These are phyloP conservation scores for Diutina scorzettiae DNA, from an alignment of 1,139 yeast genomes.

Conservation along the genomic window DNA sequence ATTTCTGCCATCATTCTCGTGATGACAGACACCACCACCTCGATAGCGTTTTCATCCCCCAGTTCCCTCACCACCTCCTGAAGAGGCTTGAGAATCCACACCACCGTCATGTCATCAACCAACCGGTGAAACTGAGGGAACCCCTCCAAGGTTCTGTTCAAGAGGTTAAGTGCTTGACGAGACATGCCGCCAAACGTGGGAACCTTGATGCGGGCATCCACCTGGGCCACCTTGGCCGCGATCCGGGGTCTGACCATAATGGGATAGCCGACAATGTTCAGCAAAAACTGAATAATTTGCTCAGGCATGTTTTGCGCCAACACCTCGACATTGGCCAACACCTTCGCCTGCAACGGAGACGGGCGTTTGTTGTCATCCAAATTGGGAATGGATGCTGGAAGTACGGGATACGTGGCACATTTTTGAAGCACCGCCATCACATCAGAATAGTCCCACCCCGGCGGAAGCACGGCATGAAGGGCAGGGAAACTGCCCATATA, in stretches of 20 bases:
- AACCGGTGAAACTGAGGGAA: neutral
- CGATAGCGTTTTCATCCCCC: neutral
- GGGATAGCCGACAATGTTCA: slow-evolving; percentile 42
- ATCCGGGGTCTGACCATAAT: slow-evolving; percentile 48
- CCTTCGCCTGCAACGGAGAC: slow-evolving; percentile 41
- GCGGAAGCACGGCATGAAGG: slow-evolving; percentile 25
- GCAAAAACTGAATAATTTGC: slow-evolving; percentile 38
- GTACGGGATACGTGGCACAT: slow-evolving; percentile 56
- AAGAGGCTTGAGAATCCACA: neutral
- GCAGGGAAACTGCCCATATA: slow-evolving; percentile 39
- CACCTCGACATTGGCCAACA: slow-evolving; percentile 30
- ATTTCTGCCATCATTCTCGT: neutral
- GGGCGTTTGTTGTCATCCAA: slow-evolving; percentile 34
- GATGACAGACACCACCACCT: neutral
- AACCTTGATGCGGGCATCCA: slow-evolving; percentile 26
- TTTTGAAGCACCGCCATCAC: slow-evolving; percentile 39
- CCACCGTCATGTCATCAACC: neutral
- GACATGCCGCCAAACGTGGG: slow-evolving; percentile 65
- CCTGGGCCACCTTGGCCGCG: slow-evolving; percentile 19
- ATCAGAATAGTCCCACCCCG: slow-evolving; percentile 18
- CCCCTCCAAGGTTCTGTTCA: slow-evolving; percentile 24
- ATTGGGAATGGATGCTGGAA: slow-evolving; percentile 26
- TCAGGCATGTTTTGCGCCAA: slow-evolving; percentile 29
- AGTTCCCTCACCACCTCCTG: neutral
- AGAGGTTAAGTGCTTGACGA: slow-evolving; percentile 31